Evolutionary conservation across 176 grass and related monocot species (phyloP).

Genomic region (Guadua angustifolia): DNA sequence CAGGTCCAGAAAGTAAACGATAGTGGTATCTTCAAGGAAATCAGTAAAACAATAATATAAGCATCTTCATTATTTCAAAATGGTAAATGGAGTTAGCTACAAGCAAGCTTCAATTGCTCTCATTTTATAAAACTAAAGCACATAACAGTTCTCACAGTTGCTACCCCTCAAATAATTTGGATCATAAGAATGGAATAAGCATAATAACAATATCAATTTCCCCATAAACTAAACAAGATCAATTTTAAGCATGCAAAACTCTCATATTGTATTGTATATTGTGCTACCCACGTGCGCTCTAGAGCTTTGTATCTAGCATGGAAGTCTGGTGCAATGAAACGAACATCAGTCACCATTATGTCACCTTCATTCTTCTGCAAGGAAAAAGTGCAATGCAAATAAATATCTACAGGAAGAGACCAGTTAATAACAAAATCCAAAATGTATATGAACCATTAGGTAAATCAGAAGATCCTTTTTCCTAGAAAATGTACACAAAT

Average conservation of each 20-base stretch:
- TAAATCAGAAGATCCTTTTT: neutral
- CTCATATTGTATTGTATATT: slow-evolving; percentile 35
- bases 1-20: slow-evolving; percentile 81
- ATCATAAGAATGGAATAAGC: slow-evolving; percentile 23
- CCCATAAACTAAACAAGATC: slow-evolving; percentile 27
- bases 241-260: slow-evolving; percentile 26
- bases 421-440: slow-evolving; percentile 10
- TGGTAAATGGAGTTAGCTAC: neutral
- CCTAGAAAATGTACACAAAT: neutral
- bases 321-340: slow-evolving; percentile 76
- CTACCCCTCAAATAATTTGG: slow-evolving; percentile 26
- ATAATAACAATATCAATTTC: slow-evolving; percentile 27
- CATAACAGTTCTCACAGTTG: slow-evolving; percentile 13
- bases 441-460: slow-evolving; percentile 8
- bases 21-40: slow-evolving; percentile 79
- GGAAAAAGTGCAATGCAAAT: slow-evolving; percentile 27
- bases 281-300: slow-evolving; percentile 88
- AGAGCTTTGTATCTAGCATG: slow-evolving; percentile 94
- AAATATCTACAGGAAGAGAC: slow-evolving; percentile 37
- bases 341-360: slow-evolving; percentile 88
- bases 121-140: slow-evolving; percentile 21
- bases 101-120: slow-evolving; percentile 25
- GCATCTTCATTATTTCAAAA: slow-evolving; percentile 34
- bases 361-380: slow-evolving; percentile 84
- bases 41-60: slow-evolving; percentile 25